Evolutionary conservation across 441 rosid species (phyloP).

Genomic region (Adansonia gregorii): DNA sequence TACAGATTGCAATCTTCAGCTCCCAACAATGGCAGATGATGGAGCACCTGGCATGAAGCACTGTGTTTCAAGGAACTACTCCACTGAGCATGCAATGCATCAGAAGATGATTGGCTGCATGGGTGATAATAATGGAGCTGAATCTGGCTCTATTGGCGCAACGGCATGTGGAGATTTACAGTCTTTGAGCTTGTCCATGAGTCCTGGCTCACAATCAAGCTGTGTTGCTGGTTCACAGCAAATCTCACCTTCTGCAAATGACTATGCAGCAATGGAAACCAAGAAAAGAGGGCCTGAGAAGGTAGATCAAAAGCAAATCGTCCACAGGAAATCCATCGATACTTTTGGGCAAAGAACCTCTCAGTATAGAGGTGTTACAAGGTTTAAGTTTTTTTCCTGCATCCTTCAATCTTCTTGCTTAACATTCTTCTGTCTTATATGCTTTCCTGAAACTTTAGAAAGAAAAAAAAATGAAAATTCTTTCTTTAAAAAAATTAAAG

Average conservation of each 20-base stretch:
- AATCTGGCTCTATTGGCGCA: slow-evolving; percentile 49
- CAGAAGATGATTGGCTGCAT: slow-evolving; percentile 47
- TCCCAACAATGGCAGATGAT: slow-evolving; percentile 43
- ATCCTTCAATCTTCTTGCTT: neutral
- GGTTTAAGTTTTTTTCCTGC: slow-evolving; percentile 41
- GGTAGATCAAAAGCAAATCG: slow-evolving; percentile 70
- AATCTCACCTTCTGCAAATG: slow-evolving; percentile 50
- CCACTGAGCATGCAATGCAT: slow-evolving; percentile 45
- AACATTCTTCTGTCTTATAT: neutral
- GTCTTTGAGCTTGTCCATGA: slow-evolving; percentile 93
- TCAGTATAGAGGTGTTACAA: slow-evolving; percentile 96
- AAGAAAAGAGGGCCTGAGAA: slow-evolving; percentile 84
- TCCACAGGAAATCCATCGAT: slow-evolving; percentile 95
- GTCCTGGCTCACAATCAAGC: slow-evolving; percentile 96
- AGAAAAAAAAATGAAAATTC: neutral
- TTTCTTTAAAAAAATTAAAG: slow-evolving; percentile 14
- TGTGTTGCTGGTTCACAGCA: slow-evolving; percentile 73
- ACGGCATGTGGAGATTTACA: slow-evolving; percentile 78
- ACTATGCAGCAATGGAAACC: slow-evolving; percentile 50
- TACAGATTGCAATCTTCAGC: slow-evolving; percentile 42
- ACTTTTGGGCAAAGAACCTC: slow-evolving; percentile 99
- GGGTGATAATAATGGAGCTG: slow-evolving; percentile 45
- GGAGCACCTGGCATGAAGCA: slow-evolving; percentile 44
- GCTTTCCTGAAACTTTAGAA: slow-evolving; percentile 10
- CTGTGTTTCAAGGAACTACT: slow-evolving; percentile 56